Conservation (phyloP, 2,329 filamentous ascomycete genomes). For the Colletotrichum simmondsii region DNA sequence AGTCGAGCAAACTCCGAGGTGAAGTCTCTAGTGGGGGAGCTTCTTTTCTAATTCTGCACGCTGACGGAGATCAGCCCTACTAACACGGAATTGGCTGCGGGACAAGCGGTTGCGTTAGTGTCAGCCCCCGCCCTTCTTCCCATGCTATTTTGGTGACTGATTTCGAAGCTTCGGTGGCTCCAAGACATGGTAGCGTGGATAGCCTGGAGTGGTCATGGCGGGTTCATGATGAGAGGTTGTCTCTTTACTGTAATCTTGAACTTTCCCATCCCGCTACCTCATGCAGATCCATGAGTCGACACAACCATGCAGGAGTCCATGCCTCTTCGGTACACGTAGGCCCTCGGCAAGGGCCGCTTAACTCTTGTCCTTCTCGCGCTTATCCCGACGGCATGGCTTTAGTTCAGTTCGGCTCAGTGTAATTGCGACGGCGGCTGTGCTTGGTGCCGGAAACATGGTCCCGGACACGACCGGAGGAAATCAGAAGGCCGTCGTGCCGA, state of each 20-base stretch:
- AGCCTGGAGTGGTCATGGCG: background rate
- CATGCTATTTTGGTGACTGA: background rate
- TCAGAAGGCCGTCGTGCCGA: too few species aligned
- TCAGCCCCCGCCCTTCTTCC: background rate
- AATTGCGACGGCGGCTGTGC: background rate
- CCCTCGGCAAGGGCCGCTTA: background rate
- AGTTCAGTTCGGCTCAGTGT: background rate
- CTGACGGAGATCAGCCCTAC: conserved; percentile 18
- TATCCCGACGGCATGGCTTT: background rate
- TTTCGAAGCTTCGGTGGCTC: background rate
- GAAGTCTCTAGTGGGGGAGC: background rate
- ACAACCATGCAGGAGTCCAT: background rate
- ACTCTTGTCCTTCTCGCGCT: background rate
- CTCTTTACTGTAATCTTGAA: background rate
- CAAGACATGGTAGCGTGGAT: background rate
- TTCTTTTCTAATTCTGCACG: background rate
- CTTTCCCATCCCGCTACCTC: background rate
- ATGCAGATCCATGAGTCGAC: background rate
- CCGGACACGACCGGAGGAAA: too few species aligned
- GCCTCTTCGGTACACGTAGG: background rate
- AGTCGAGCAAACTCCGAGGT: background rate
- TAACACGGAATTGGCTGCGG: background rate
- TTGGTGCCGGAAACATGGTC: background rate
- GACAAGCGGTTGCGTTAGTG: background rate
- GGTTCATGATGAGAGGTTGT: background rate